Percentiles rank a stretch among this genome's conserved stretches.
phyloP scores from a whole-genome alignment of 2,329 filamentous ascomycete species.

The Aspergillus pseudotamarii region DNA sequence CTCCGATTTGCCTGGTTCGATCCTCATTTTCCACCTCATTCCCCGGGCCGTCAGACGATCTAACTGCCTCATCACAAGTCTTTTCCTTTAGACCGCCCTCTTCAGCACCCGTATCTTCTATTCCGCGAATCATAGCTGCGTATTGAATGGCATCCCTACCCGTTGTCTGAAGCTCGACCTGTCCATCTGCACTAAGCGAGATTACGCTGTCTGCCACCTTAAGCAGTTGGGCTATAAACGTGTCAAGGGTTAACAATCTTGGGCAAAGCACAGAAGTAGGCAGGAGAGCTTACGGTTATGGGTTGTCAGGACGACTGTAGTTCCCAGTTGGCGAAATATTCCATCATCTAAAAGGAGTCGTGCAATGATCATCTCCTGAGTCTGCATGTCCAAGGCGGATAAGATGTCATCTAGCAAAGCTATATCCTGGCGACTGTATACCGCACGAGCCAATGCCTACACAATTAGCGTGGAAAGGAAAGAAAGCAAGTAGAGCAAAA shows the following conservation, averaged over 20 bases:
- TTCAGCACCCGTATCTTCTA: not conserved
- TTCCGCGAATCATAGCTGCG: not conserved
- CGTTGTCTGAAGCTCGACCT: not conserved
- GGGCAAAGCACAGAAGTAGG: not conserved
- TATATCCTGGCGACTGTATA: not conserved
- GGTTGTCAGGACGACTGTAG: constrained; percentile 5
- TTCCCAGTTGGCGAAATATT: constrained; percentile 9
- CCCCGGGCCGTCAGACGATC: not conserved
- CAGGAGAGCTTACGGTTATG: constrained; percentile 1
- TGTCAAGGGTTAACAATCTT: not conserved
- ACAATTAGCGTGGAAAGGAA: not conserved
- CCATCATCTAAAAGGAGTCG: constrained; percentile 3
- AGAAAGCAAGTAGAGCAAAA: constrained; percentile 18
- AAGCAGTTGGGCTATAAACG: constrained; percentile 2
- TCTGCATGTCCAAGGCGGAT: constrained; percentile 32
- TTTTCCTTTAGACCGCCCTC: not conserved
- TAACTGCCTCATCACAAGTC: not conserved
- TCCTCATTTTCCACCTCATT: constrained; percentile 4
- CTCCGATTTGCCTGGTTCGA: constrained; percentile 2
- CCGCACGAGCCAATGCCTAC: not conserved
- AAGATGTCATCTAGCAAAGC: not conserved
- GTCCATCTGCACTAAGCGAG: not conserved
- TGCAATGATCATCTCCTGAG: not conserved
- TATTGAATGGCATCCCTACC: constrained; percentile 1
- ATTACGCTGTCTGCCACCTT: constrained; percentile 5